Evolutionary conservation across 306 rosid genomes (phyloP), one percentile per base, ranked within the genome.

Genomic region (Sicyos edulis): DNA sequence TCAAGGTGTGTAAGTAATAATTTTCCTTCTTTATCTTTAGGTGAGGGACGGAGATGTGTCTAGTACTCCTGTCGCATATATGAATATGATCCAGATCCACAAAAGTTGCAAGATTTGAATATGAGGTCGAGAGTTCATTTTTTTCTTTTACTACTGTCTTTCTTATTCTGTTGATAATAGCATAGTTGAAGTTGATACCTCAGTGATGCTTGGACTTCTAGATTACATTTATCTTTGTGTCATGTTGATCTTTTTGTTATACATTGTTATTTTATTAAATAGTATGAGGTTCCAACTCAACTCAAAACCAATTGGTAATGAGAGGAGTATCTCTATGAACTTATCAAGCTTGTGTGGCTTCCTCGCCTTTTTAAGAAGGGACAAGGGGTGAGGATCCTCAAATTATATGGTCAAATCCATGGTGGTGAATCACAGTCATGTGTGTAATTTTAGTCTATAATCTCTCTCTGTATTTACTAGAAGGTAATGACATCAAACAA

Each of bases 1-100:
- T 93, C 78, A 93, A 87, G 86, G 97, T 88, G 82, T 44, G 74
- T 47, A 26, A 60, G 58, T 21, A 24, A 21, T 49, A 26, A 10
- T 13, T 50, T 44, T 20, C 70, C 50, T 63, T 42, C n/a, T 52
- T 16, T n/a, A 26, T 21, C 2, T 4, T 47, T 20, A 9, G 8
- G 37, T 53, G 37, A 29, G 22, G 45, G 6, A 32, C 17, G 13
- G n/a, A 34, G 68, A 32, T 61, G 68, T 32, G 34, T 32, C 37
- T 32, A 32, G 5, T 32, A 32, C 0, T 32, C 37, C 37, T 32
- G 5, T 4, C 5, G 4, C 4, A 32, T 32, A 32, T 61, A 10
- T 54, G 7, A 21, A 14, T 59, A 26, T 6, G 44, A 59, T 59
- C 42, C 42, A 37, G 42, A 37, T 37, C 42, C 0, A 59, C 42